These are phyloP conservation scores for Quercus lobata DNA, from an alignment of 331 rosid genomes.

Conservation along the genomic window DNA sequence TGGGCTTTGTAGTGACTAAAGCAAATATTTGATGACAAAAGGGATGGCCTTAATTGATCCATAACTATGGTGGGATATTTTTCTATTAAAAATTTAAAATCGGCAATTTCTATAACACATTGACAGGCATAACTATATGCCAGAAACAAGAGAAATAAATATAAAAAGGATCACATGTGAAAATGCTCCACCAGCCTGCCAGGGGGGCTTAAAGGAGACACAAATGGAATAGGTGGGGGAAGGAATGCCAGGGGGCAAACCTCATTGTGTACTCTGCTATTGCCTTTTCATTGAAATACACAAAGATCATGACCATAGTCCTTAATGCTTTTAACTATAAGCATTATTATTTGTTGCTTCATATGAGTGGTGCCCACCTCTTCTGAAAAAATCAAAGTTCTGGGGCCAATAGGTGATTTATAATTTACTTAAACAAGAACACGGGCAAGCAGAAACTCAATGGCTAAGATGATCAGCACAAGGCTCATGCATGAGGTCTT, in stretches of 20 bases:
- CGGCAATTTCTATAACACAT: not conserved
- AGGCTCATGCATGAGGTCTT: not conserved
- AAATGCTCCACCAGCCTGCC: too few species aligned
- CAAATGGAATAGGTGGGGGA: not conserved
- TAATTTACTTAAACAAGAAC: not conserved
- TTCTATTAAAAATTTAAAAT: not conserved
- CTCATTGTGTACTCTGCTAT: too few species aligned
- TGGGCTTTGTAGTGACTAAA: constrained; percentile 5
- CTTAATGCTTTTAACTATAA: too few species aligned
- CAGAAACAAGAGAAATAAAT: too few species aligned
- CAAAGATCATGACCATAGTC: too few species aligned
- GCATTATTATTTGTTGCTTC: too few species aligned
- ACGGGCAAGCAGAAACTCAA: not conserved
- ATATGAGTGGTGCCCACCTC: too few species aligned
- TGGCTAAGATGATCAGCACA: not conserved
- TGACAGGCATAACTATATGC: not conserved
- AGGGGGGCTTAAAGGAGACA: not conserved
- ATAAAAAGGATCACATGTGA: not conserved
- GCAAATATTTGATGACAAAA: not conserved
- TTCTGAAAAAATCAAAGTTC: too few species aligned
- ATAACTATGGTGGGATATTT: not conserved
- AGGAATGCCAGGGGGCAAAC: too few species aligned
- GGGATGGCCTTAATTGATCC: not conserved
- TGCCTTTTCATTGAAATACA: too few species aligned
- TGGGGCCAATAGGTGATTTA: not conserved